These are phyloP conservation scores for Solanum appendiculatum DNA, from an alignment of 257 asterid genomes.

Conservation along the genomic window DNA sequence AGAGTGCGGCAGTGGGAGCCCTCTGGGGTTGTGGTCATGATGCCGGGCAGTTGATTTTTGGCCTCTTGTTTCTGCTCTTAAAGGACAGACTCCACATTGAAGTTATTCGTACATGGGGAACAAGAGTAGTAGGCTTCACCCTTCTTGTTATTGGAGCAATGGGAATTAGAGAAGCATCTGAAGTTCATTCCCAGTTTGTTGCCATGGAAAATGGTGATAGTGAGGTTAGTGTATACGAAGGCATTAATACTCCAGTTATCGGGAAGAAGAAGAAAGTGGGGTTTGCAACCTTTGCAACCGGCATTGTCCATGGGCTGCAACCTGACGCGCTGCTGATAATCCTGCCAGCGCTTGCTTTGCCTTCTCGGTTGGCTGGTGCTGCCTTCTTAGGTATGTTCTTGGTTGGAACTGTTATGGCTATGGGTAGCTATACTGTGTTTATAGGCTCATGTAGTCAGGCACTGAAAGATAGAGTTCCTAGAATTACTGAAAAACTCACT, in stretches of 20 bases:
- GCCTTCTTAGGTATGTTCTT: conserved; percentile 79
- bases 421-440: conserved; percentile 93
- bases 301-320: conserved; percentile 90
- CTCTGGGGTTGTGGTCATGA: conserved; percentile 99
- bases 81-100: conserved; percentile 95
- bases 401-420: conserved; percentile 87
- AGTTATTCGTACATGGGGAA: conserved; percentile 78
- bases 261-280: conserved; percentile 92
- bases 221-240: conserved; percentile 43
- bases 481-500: conserved; percentile 89
- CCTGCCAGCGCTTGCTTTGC: conserved; percentile 92
- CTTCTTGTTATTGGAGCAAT: conserved; percentile 80
- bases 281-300: conserved; percentile 86
- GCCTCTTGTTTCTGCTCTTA: conserved; percentile 63
- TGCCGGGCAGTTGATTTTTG: conserved; percentile 85
- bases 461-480: conserved; percentile 72
- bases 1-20: conserved; percentile 94
- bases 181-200: conserved; percentile 45
- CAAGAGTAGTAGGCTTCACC: conserved; percentile 80
- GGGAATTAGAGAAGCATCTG: conserved; percentile 91
- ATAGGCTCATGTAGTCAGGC: conserved; percentile 91
- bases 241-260: conserved; percentile 22
- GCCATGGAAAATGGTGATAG: conserved; percentile 54
- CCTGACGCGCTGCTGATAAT: conserved; percentile 90
- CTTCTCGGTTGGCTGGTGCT: conserved; percentile 95